Percentiles rank a stretch among this genome's conserved stretches.
phyloP scores from a whole-genome alignment of 805 yeast genomes.

The Soucietia sequanensis region DNA sequence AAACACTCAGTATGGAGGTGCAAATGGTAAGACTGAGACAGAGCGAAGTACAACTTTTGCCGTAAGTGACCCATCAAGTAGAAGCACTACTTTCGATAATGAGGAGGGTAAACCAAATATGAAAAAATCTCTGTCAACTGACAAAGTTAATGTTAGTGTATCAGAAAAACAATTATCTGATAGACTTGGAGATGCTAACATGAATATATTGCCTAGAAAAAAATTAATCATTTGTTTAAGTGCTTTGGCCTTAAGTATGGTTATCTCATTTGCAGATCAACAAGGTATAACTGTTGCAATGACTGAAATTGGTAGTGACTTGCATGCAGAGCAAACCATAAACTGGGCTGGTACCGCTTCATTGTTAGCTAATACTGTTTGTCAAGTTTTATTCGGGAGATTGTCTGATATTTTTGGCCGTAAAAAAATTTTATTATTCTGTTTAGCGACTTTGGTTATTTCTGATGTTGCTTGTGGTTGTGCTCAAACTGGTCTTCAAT shows the following conservation, averaged over 20 bases:
- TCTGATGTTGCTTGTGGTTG: constrained; percentile 53
- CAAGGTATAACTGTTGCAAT: constrained; percentile 49
- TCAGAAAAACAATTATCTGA: constrained; percentile 10
- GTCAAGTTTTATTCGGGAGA: constrained; percentile 54
- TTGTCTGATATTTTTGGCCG: constrained; percentile 56
- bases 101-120: too few relatives aligned
- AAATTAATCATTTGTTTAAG: constrained; percentile 36
- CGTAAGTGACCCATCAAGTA: too few relatives aligned
- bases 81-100: too few relatives aligned
- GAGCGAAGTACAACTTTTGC: too few relatives aligned
- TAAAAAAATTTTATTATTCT: constrained; percentile 40
- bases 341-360: constrained; percentile 62
- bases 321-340: constrained; percentile 46
- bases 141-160: not conserved
- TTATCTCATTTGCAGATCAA: constrained; percentile 49
- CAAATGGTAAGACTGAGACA: too few relatives aligned
- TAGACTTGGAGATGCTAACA: constrained; percentile 40
- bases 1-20: too few relatives aligned
- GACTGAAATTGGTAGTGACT: constrained; percentile 46
- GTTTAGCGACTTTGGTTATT: constrained; percentile 37
- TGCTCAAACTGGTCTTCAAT: constrained; percentile 47
- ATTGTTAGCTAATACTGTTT: constrained; percentile 49
- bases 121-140: too few relatives aligned
- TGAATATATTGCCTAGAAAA: constrained; percentile 37
- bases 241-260: constrained; percentile 37